These are phyloP conservation scores for Xylaria polymorpha DNA, from an alignment of 2,329 filamentous ascomycete species.

Conservation along the genomic window DNA sequence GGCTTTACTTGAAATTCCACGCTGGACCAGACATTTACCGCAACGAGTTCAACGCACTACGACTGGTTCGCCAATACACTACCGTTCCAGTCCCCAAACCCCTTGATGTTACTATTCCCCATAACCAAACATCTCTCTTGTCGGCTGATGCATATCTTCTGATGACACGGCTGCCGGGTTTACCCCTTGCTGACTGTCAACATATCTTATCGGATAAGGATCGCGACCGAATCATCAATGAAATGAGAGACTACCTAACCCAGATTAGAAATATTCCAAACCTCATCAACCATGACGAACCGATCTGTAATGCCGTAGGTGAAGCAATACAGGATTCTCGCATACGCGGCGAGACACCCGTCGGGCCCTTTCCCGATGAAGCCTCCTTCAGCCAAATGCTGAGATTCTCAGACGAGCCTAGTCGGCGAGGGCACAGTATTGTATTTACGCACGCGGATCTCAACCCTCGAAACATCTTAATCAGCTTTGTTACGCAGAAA, in stretches of 20 bases:
- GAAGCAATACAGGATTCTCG: conserved; percentile 46
- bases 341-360: conserved; percentile 39
- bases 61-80: conserved; percentile 44
- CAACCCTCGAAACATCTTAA: conserved; percentile 51
- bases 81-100: conserved; percentile 44
- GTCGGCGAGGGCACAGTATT: conserved; percentile 46
- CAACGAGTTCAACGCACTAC: conserved; percentile 50
- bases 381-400: conserved; percentile 50
- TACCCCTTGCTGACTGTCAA: conserved; percentile 39
- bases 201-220: conserved; percentile 47
- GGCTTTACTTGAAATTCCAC: conserved; percentile 49
- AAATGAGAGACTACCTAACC: conserved; percentile 45
- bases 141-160: conserved; percentile 39
- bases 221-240: conserved; percentile 37
- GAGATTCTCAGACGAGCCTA: conserved; percentile 48
- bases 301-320: conserved; percentile 51
- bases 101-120: conserved; percentile 43
- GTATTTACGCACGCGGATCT: conserved; percentile 52
- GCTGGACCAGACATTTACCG: conserved; percentile 27
- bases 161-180: conserved; percentile 41
- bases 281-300: conserved; percentile 20
- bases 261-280: conserved; percentile 48
- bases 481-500: conserved; percentile 37
- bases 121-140: not conserved
- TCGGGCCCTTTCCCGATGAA: conserved; percentile 50